phyloP scores from a whole-genome alignment of 169 alveolate species.

The Cyclospora cayetanensis region DNA sequence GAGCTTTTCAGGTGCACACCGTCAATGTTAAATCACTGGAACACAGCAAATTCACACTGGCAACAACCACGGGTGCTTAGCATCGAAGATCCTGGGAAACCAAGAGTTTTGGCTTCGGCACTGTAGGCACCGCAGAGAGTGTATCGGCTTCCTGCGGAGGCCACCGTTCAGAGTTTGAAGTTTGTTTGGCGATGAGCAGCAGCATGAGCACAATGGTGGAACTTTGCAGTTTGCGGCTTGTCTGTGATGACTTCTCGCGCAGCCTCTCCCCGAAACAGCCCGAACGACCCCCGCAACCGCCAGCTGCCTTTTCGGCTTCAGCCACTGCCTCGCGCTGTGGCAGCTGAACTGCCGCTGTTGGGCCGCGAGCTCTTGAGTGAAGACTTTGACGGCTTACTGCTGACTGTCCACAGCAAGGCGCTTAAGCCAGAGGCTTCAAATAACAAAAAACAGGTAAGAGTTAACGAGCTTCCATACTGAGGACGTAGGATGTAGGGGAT shows the following conservation, averaged over 20 bases:
- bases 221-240: slow-evolving; percentile 15
- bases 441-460: too few species aligned
- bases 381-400: slow-evolving; percentile 31
- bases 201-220: too few species aligned
- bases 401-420: slow-evolving; percentile 19
- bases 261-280: neutral
- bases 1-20: slow-evolving; percentile 3
- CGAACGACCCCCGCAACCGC: slow-evolving; percentile 18
- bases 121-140: neutral
- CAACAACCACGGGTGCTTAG: too few species aligned
- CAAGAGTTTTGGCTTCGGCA: neutral
- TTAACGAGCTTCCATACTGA: too few species aligned
- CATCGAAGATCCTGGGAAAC: too few species aligned
- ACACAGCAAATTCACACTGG: neutral
- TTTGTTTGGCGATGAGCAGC: too few species aligned
- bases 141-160: neutral
- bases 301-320: slow-evolving; percentile 40
- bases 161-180: neutral
- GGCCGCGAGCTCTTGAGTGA: neutral
- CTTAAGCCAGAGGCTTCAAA: neutral
- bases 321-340: slow-evolving; percentile 50
- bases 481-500: too few species aligned
- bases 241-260: neutral
- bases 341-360: slow-evolving; percentile 37
- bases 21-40: neutral